phyloP scores from a whole-genome alignment of 257 asterid genomes.

The Ajuga chamaepitys region DNA sequence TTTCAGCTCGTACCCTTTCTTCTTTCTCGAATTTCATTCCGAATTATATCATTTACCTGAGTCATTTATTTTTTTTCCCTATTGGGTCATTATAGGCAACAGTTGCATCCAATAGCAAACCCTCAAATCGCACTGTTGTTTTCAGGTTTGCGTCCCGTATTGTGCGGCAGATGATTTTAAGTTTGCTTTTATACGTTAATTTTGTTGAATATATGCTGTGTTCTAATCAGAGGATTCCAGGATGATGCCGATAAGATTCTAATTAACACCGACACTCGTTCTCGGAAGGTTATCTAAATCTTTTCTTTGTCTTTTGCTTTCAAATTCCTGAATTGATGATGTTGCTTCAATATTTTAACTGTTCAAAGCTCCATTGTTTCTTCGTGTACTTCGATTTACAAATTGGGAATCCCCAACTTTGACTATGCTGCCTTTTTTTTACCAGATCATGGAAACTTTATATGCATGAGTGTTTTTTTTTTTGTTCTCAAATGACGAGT shows the following conservation, averaged over 20 bases:
- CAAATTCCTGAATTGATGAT: background rate
- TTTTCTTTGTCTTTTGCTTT: background rate
- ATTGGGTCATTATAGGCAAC: slow-evolving; percentile 54
- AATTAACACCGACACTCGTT: slow-evolving; percentile 74
- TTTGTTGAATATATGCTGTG: background rate
- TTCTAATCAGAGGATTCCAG: slow-evolving; percentile 61
- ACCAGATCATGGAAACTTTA: background rate
- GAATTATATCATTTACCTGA: background rate
- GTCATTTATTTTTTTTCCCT: background rate
- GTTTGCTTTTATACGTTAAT: background rate
- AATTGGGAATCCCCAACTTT: no score
- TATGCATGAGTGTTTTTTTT: no score
- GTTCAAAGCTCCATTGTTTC: background rate
- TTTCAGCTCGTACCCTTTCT: slow-evolving; percentile 61
- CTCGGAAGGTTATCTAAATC: slow-evolving; percentile 80
- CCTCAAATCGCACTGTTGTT: slow-evolving; percentile 96
- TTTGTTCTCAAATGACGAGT: no score
- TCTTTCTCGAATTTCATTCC: background rate
- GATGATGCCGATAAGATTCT: slow-evolving; percentile 66
- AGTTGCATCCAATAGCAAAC: slow-evolving; percentile 50
- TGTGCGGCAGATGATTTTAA: background rate
- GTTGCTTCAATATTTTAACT: background rate
- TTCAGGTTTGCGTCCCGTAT: slow-evolving; percentile 45
- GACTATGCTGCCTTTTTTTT: background rate
- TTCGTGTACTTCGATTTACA: no score